Evolutionary conservation across 805 yeast species (phyloP).

Genomic region (Candida vartiovaarae): DNA sequence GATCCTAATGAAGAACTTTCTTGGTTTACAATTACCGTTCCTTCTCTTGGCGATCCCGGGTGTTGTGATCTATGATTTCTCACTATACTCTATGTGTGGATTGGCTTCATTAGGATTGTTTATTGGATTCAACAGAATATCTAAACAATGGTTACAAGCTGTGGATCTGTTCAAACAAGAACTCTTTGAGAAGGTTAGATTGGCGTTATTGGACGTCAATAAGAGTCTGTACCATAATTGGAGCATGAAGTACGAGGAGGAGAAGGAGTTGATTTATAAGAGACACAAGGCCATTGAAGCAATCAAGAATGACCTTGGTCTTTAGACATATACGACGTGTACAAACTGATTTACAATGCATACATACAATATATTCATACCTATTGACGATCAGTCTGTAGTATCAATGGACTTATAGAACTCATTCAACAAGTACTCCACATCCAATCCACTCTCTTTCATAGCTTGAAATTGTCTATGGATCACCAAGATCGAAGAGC

Average conservation of each 20-base stretch:
- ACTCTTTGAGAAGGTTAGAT: slow-evolving; percentile 19
- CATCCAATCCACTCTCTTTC: slow-evolving; percentile 61
- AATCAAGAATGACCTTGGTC: slow-evolving; percentile 10
- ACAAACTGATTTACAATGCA: not conserved
- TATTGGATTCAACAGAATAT: slow-evolving; percentile 26
- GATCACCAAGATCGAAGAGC: slow-evolving; percentile 47
- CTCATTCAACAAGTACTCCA: slow-evolving; percentile 32
- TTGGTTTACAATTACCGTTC: slow-evolving; percentile 28
- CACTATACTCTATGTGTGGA: slow-evolving; percentile 26
- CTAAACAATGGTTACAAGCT: slow-evolving; percentile 24
- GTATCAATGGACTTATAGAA: slow-evolving; percentile 19
- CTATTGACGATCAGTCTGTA: no score
- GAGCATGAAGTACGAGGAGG: slow-evolving; percentile 15
- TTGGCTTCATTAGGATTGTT: slow-evolving; percentile 25
- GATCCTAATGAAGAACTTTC: slow-evolving; percentile 21
- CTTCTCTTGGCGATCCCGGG: slow-evolving; percentile 23
- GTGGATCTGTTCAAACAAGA: slow-evolving; percentile 18
- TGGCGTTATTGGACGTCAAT: slow-evolving; percentile 17
- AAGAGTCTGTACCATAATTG: slow-evolving; percentile 15
- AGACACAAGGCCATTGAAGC: slow-evolving; percentile 10
- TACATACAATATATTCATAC: slow-evolving; percentile 3
- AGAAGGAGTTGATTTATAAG: slow-evolving; percentile 10
- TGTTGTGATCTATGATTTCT: slow-evolving; percentile 22
- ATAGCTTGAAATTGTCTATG: slow-evolving; percentile 55
- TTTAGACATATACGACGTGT: not conserved